Evolutionary conservation across 768 basidiomycete genomes (phyloP).

Genomic region (Tremella yokohamensis): DNA sequence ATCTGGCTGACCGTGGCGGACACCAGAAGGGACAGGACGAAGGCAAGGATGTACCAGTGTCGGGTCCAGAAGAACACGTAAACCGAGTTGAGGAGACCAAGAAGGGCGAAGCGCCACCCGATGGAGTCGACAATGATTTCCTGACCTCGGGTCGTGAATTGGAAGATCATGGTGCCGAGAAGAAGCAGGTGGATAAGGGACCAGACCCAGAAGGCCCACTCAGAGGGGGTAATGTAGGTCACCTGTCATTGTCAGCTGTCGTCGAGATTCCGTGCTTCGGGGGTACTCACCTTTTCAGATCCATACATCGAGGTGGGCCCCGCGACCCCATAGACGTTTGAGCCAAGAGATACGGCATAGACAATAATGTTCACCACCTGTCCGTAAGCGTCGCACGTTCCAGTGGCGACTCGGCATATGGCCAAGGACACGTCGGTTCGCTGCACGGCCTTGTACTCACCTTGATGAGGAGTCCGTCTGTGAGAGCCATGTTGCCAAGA

Average conservation of each 20-base stretch:
- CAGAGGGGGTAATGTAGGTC: conserved; percentile 81
- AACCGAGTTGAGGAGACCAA: conserved; percentile 79
- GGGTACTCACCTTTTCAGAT: conserved; percentile 26
- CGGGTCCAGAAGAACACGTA: conserved; percentile 85
- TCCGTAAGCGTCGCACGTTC: conserved; percentile 3
- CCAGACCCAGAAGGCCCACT: conserved; percentile 54
- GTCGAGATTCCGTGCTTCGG: neutral
- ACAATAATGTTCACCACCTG: conserved; percentile 70
- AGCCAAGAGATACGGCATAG: conserved; percentile 75
- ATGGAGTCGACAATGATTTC: conserved; percentile 77
- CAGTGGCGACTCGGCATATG: neutral
- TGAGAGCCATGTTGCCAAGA: conserved; percentile 56
- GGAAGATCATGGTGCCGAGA: conserved; percentile 74
- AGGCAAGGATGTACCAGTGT: conserved; percentile 67
- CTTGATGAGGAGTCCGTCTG: conserved; percentile 77
- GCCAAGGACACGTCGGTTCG: neutral
- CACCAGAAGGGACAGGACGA: conserved; percentile 82
- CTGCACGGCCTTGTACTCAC: conserved; percentile 47
- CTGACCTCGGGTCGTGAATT: conserved; percentile 60
- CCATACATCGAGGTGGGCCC: conserved; percentile 58
- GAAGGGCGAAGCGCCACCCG: conserved; percentile 84
- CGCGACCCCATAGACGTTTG: conserved; percentile 78
- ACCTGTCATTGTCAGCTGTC: conserved; percentile 65
- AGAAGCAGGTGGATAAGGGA: conserved; percentile 84
- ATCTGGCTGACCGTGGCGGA: conserved; percentile 78